These are phyloP conservation scores for Neurospora tetraspora DNA, from an alignment of 495 filamentous ascomycete species.

Conservation along the genomic window DNA sequence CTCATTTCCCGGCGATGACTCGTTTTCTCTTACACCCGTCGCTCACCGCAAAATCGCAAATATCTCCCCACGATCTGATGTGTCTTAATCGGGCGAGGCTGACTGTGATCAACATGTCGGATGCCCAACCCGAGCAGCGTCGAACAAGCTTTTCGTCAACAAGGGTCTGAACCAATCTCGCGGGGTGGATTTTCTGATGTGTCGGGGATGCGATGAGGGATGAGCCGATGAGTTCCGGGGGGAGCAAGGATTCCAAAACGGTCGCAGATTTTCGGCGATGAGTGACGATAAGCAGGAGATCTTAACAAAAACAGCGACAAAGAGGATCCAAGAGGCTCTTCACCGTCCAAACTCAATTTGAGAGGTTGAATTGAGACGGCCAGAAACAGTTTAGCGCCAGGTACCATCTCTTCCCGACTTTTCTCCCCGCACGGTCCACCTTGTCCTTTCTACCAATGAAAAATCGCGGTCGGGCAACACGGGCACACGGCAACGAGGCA, in stretches of 20 bases:
- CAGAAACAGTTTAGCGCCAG: neutral
- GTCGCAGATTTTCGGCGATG: neutral
- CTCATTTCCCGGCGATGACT: neutral
- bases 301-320: neutral
- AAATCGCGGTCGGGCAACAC: neutral
- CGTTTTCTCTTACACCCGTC: neutral
- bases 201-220: neutral
- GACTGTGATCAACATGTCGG: neutral
- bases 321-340: neutral
- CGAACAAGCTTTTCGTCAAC: neutral
- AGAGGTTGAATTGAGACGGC: neutral
- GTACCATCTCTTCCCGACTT: neutral
- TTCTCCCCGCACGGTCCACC: neutral
- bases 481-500: neutral
- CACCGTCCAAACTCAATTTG: neutral
- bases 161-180: neutral
- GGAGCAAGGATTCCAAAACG: neutral
- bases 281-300: neutral
- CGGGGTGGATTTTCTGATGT: neutral
- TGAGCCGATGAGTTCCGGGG: neutral
- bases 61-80: neutral
- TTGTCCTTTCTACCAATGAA: neutral
- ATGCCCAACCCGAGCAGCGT: neutral
- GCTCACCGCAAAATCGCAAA: neutral
- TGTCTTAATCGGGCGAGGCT: neutral